Evolutionary conservation across 352 stramenopile species (phyloP).

Genomic region (Synura sp.): DNA sequence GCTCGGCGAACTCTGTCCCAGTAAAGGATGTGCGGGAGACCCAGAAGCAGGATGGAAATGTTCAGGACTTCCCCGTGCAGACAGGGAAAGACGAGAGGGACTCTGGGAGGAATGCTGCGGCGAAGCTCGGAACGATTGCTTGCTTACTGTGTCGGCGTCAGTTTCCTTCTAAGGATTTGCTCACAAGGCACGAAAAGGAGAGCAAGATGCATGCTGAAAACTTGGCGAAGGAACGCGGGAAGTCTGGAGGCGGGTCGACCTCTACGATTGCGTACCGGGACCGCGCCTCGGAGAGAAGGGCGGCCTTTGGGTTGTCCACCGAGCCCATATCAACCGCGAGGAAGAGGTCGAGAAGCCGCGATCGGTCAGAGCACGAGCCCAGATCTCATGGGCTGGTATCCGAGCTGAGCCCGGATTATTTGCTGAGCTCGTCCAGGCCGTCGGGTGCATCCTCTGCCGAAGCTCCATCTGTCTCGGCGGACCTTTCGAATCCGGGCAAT

Average conservation of each 20-base stretch:
- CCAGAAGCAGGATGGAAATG: too few relatives aligned
- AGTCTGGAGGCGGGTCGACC: too few relatives aligned
- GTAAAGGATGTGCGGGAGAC: too few relatives aligned
- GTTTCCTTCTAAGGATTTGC: neutral
- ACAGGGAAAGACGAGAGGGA: too few relatives aligned
- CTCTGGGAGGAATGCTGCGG: too few relatives aligned
- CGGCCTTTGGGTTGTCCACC: neutral
- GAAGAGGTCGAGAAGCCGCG: neutral
- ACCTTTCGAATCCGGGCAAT: slow-evolving; percentile 10
- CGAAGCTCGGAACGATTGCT: too few relatives aligned
- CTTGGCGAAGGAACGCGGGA: neutral
- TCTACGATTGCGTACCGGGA: too few relatives aligned
- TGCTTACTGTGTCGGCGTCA: neutral
- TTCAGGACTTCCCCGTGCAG: too few relatives aligned
- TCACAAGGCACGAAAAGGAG: slow-evolving; percentile 32
- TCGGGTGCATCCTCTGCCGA: neutral
- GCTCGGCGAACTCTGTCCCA: too few relatives aligned
- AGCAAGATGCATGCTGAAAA: slow-evolving; percentile 39
- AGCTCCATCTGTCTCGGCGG: neutral
- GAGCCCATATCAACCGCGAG: neutral
- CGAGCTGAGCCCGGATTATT: too few relatives aligned
- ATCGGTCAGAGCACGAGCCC: neutral
- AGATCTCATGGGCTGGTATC: too few relatives aligned
- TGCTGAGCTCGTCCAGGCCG: neutral
- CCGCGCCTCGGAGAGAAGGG: neutral